phyloP scores from a whole-genome alignment of 108 stramenopile species.

The Skeletonema grethae region DNA sequence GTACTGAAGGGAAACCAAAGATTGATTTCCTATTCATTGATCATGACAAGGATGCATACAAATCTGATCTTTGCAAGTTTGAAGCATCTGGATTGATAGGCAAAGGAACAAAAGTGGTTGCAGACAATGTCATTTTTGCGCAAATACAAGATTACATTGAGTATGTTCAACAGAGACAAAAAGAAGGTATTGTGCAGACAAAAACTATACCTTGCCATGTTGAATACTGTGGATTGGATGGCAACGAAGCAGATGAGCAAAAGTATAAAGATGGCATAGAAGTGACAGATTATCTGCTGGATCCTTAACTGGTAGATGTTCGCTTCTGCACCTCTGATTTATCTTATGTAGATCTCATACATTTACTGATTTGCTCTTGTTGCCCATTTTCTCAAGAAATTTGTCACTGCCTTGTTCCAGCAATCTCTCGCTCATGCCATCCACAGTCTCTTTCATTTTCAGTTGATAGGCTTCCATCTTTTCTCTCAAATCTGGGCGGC shows the following conservation, averaged over 20 bases:
- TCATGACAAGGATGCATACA: slow-evolving; percentile 89
- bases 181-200: slow-evolving; percentile 62
- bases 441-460: slow-evolving; percentile 78
- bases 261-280: slow-evolving; percentile 37
- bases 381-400: slow-evolving; percentile 84
- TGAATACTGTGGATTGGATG: slow-evolving; percentile 54
- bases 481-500: slow-evolving; percentile 70
- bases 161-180: slow-evolving; percentile 51
- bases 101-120: slow-evolving; percentile 67
- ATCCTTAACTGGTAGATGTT: slow-evolving; percentile 17
- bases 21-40: slow-evolving; percentile 87
- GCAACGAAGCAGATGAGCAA: neutral
- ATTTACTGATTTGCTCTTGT: slow-evolving; percentile 82
- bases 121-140: slow-evolving; percentile 89
- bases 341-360: slow-evolving; percentile 48
- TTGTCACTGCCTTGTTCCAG: slow-evolving; percentile 72
- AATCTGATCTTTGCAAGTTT: slow-evolving; percentile 65
- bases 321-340: neutral
- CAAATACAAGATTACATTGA: slow-evolving; percentile 72
- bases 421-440: slow-evolving; percentile 64
- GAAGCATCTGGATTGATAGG: slow-evolving; percentile 52
- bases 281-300: slow-evolving; percentile 42
- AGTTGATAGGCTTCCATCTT: slow-evolving; percentile 83
- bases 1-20: neutral
- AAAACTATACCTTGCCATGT: slow-evolving; percentile 52